Evolutionary conservation across 148 eudicot genomes (phyloP), one percentile per base, ranked within the genome.

Genomic region (Beta vulgaris): DNA sequence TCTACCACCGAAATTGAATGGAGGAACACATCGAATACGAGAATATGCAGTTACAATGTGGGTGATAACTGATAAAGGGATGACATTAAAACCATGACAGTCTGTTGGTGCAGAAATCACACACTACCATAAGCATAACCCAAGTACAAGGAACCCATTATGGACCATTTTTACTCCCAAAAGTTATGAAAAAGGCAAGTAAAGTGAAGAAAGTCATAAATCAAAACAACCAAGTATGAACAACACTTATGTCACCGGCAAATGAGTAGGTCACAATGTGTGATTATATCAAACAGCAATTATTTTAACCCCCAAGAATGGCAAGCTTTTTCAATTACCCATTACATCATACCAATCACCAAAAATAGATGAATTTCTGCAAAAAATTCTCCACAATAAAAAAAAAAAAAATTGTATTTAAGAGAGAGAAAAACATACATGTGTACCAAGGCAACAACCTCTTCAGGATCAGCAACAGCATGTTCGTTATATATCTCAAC

Each of bases 401-500:
- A n/a, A n/a, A n/a, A n/a, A n/a, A n/a, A n/a, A n/a, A n/a, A n/a
- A n/a, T n/a, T n/a, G n/a, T n/a, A n/a, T n/a, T n/a, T n/a, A 31
- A 72, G 77, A 66, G 31, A 70, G 74, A 79, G 54, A 78, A 67
- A 64, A 53, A 79, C 96, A 29, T 82, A 90, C 94, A 90, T 90
- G 76, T 88, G 85, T 83, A 90, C 94, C 89, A 85, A 82, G 71
- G 90, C 64, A 74, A 78, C 94, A 76, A 90, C 64, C 66, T 90
- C 89, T 39, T 90, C 90, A 36, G 94, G 94, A 51, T 90, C 79
- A 54, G 87, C 86, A 69, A 92, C 93, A 29, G 91, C 95, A 81
- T 88, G 86, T 39, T 86, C 88, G 83, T 88, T 90, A 73, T 84
- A 78, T 73, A 72, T 81, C 62, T 70, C 91, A 83, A 61, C 79